Percentiles rank a stretch among this genome's conserved stretches.
Conservation (phyloP, 1,284 basidiomycete genomes). For the Stereum hirsutum region DNA sequence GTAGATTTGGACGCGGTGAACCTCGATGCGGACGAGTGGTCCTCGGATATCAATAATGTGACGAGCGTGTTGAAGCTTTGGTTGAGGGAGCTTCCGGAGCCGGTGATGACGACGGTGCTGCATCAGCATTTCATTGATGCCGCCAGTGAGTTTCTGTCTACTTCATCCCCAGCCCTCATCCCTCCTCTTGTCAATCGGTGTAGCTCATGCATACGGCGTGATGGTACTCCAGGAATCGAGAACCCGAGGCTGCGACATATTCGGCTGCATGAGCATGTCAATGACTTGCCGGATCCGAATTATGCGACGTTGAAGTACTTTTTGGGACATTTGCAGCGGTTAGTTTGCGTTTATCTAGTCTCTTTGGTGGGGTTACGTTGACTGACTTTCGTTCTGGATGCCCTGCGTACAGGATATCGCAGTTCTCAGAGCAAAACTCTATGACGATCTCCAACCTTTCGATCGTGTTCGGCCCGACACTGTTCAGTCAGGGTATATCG, state of each 20-base stretch:
- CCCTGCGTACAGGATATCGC: slow-evolving; percentile 50
- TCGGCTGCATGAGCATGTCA: slow-evolving; percentile 92
- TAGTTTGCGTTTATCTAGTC: slow-evolving; percentile 14
- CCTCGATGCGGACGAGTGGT: slow-evolving; percentile 84
- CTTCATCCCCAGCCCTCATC: too few species aligned
- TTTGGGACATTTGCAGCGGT: slow-evolving; percentile 90
- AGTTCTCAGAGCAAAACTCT: slow-evolving; percentile 73
- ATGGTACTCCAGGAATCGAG: slow-evolving; percentile 62
- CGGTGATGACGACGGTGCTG: slow-evolving; percentile 77
- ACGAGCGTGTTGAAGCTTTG: slow-evolving; percentile 92
- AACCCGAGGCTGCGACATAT: slow-evolving; percentile 93
- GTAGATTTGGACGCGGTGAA: slow-evolving; percentile 82
- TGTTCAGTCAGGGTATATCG: slow-evolving; percentile 55
- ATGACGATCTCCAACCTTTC: slow-evolving; percentile 94
- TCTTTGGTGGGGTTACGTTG: background rate
- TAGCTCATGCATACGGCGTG: too few species aligned
- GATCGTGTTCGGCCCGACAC: slow-evolving; percentile 95
- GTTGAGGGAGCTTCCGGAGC: slow-evolving; percentile 95
- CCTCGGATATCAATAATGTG: slow-evolving; percentile 92
- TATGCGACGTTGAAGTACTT: slow-evolving; percentile 97
- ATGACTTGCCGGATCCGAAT: slow-evolving; percentile 95
- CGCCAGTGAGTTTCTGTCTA: slow-evolving; percentile 60
- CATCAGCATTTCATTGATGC: slow-evolving; percentile 94
- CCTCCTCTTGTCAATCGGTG: too few species aligned
- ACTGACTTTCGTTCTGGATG: background rate